phyloP scores from a whole-genome alignment of 1,284 basidiomycete genomes.

The Fomitopsis schrenkii region DNA sequence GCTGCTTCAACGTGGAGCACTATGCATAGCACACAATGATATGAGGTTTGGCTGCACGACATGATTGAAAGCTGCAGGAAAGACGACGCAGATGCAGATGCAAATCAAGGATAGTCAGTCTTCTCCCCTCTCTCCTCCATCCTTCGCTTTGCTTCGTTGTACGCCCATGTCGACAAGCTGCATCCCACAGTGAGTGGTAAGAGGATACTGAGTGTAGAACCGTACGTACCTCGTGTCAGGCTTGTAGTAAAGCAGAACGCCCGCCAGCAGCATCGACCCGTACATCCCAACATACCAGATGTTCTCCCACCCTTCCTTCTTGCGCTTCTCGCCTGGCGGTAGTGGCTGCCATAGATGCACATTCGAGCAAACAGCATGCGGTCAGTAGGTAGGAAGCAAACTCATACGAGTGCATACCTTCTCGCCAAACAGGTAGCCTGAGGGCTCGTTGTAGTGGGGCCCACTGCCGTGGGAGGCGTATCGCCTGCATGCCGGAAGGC shows the following conservation, averaged over 20 bases:
- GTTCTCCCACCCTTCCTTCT: slow-evolving; percentile 86
- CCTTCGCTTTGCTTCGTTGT: slow-evolving; percentile 81
- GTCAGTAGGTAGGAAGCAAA: neutral
- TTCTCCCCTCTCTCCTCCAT: slow-evolving; percentile 89
- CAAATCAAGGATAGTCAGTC: slow-evolving; percentile 55
- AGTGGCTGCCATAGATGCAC: slow-evolving; percentile 45
- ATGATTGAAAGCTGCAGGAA: neutral
- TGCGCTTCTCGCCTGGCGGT: slow-evolving; percentile 77
- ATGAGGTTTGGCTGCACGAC: neutral
- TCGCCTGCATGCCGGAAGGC: slow-evolving; percentile 28
- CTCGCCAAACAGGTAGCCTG: slow-evolving; percentile 85
- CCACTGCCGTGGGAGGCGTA: slow-evolving; percentile 69
- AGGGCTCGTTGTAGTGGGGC: slow-evolving; percentile 84
- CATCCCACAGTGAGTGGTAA: neutral
- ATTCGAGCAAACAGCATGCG: neutral
- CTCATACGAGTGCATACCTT: slow-evolving; percentile 48
- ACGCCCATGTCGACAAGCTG: slow-evolving; percentile 88
- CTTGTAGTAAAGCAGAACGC: slow-evolving; percentile 86
- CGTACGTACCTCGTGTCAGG: slow-evolving; percentile 85
- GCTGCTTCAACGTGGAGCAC: neutral
- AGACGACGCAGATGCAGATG: neutral
- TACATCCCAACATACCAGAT: slow-evolving; percentile 91
- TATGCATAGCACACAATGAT: neutral
- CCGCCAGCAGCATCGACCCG: slow-evolving; percentile 78
- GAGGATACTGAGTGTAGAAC: neutral